Evolutionary conservation across 108 stramenopile genomes (phyloP).

Genomic region (Pseudonitzschia multistriata): DNA sequence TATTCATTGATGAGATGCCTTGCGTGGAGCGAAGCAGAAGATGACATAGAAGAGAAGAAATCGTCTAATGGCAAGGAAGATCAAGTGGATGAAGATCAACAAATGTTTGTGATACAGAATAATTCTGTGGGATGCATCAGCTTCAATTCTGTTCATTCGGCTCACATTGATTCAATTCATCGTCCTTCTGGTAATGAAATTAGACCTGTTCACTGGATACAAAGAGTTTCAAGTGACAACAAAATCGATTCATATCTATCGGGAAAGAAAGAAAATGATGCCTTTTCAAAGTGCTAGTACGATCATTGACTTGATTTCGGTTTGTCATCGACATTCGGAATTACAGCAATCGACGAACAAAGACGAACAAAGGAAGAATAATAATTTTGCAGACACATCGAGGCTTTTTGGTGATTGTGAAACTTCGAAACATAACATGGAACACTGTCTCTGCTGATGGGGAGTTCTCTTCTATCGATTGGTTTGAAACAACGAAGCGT

Average conservation of each 20-base stretch:
- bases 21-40: slow-evolving; percentile 34
- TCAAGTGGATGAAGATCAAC: slow-evolving; percentile 3
- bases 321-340: no score
- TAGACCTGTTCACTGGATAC: slow-evolving; percentile 22
- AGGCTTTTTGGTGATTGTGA: no score
- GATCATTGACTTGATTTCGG: no score
- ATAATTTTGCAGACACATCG: no score
- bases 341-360: no score
- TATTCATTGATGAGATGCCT: slow-evolving; percentile 24
- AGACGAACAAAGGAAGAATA: no score
- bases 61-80: neutral
- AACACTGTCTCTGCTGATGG: no score
- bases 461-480: no score
- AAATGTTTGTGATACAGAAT: neutral
- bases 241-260: slow-evolving; percentile 11
- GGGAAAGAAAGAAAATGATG: neutral
- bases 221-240: slow-evolving; percentile 14
- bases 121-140: neutral
- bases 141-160: slow-evolving; percentile 3
- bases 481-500: no score
- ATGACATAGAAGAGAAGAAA: slow-evolving; percentile 5
- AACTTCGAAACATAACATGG: no score
- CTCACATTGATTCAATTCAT: neutral
- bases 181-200: neutral
- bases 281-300: neutral